Base-by-base conservation (phyloP, 2,329 filamentous ascomycete species). In the Pseudomassariella vexata region DNA sequence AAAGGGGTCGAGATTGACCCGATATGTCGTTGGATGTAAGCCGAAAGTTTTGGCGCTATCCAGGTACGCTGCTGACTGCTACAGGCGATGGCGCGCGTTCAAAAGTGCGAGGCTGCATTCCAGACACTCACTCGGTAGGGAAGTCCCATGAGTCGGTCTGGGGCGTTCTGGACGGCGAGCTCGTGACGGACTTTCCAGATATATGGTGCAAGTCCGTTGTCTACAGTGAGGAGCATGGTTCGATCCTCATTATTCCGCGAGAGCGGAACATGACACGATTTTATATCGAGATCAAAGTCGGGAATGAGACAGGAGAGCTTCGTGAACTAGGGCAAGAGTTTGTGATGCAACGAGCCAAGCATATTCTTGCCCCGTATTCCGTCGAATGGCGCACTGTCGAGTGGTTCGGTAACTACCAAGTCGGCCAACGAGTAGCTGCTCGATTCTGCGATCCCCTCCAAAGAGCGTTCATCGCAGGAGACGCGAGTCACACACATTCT, bases 381-480 rank as follows among this genome's bases (percentile, higher is more conserved):
- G 58, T 79, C 25, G 60, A 69, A 28, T 79, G 75, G 74, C 69
- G 66, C 44, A 70, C 71, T 32, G 64, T 76, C 30, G 63, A 80
- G 56, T 86, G 82, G 79, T 86, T 85, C 60, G 81, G 79, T 27
- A 75, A 78, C 25, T 86, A 85, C 51, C 70, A 78, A 44, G 79
- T 85, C 36, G 77, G 79, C 9, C 80, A 85, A 59, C 73, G 83
- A 12, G 71, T 87, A 15, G 83, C 82, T 2, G 76, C 76, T 42
- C 69, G 73, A 28, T 88, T 87, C 59, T 72, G 75, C 42, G 75
- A 82, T 46, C 65, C 72, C 28, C 61, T 76, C 38, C 53, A 63
- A 24, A 68, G 76, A 11, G 71, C 82, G n/a, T 85, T 85, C 52
- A 62, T 85, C 23, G 70, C 70, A 3, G 74, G 75, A 1, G 75